Evolutionary conservation across 208 protist species (phyloP), one percentile per base, ranked within the genome.

Genomic region (Sergeia podlipaevii): DNA sequence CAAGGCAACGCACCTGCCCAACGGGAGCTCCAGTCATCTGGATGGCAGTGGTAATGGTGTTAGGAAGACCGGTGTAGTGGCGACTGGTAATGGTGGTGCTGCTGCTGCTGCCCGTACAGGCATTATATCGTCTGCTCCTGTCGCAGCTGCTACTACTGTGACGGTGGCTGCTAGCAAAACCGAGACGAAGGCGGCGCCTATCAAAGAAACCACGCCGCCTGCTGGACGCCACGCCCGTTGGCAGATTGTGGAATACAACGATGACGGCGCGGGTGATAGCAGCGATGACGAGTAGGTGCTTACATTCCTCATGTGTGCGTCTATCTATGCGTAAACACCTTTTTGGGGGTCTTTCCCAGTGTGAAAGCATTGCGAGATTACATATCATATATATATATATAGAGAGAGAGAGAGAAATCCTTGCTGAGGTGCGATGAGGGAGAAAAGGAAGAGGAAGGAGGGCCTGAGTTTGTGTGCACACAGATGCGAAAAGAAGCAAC

Each of bases 201-300:
- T 10, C 8, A 70, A 72, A 33, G 65, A 72, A n/a, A 65, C 57
- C 0, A 33, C 52, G 2, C 39, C 74, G 21, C 66, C 60, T 20
- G 45, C 29, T 2, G 44, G 58, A 23, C 74, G 82, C 11, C 33
- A 49, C 21, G 70, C 61, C 32, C 70, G 86, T 11, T 91, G 82
- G 86, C 73, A 79, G 49, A 76, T 88, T 36, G 62, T 94, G 28
- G 82, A 94, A 66, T 94, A 94, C 61, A 70, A 80, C 15, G 77
- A 79, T 6, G 80, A 71, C 18, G 17, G 24, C 32, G 49, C 4
- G 0, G 61, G 63, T 7, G 70, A 64, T 18, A 34, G 30, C 13
- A 66, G 74, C 6, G 64, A 70, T 1, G 50, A 56, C 10, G 37
- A 4, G 18, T 41, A 21, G 17, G 34, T 39, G n/a, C n/a, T n/a